Base-by-base conservation (phyloP, 2,329 filamentous ascomycete genomes). In the Xylariaceae sp. region DNA sequence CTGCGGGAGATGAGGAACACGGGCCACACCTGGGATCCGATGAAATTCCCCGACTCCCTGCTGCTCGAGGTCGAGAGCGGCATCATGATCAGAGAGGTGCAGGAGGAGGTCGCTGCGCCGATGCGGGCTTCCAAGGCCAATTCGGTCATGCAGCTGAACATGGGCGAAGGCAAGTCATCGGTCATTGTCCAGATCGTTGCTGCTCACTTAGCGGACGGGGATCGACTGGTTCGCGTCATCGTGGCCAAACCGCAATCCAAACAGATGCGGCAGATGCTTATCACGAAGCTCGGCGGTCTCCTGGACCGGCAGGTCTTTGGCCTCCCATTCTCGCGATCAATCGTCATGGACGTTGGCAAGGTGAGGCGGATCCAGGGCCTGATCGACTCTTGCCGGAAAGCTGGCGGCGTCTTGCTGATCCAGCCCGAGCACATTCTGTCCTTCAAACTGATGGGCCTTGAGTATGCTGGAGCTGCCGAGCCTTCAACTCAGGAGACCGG, bases 91-190 rank as follows among this genome's bases (percentile, higher is more conserved):
- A 68, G 83, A 0, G 48, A 62, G 0, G 67, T 74, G 0, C 80
- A 86, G 46, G 61, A 68, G 3, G 49, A 68, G 2, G 75, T 86
- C 31, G 73, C 79, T 0, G 28, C 36, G 0, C 49, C 67, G 14
- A 84, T 86, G 72, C 65, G 67, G 0, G 44, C 49, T 0, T 48
- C 47, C 0, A 51, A 46, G 0, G 18, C 49, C 0, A 82, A 78
- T 42, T 52, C 65, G 3, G 68, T 78, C 0, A 68, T 83, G 60
- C 77, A 83, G 45, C 52, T 85, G 2, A 83, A 82, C 41, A 85
- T 85, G 79, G 80, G 80, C 0, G 70, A 82, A 46, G 80, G 80
- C 0, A 85, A 84, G 41, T 77, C 76, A 0, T 80, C 79, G 0
- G 72, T 83, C 2, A 84, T 88, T 31, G 65, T 80, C 0, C 80